These are phyloP conservation scores for Globisporangium emineosum DNA, from an alignment of 352 stramenopile species.

Conservation along the genomic window DNA sequence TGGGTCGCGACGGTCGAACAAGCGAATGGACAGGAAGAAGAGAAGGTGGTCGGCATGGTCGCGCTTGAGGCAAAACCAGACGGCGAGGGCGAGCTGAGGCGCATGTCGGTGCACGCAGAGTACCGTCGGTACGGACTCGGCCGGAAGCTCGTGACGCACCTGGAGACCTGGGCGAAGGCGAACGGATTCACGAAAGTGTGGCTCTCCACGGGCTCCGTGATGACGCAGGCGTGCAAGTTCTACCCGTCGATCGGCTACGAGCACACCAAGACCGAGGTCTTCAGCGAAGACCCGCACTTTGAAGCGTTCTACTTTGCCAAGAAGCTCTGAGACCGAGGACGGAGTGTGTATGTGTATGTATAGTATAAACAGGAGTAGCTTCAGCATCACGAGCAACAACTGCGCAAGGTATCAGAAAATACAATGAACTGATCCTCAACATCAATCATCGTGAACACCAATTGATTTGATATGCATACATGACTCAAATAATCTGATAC, in stretches of 20 bases:
- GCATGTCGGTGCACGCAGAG: slow-evolving; percentile 29
- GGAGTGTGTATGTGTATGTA: no score
- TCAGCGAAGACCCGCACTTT: slow-evolving; percentile 32
- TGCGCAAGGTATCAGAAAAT: no score
- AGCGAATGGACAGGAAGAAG: background rate
- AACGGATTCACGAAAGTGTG: slow-evolving; percentile 23
- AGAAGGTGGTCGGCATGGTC: slow-evolving; percentile 29
- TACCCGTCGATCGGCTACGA: slow-evolving; percentile 32
- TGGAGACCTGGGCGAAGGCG: slow-evolving; percentile 29
- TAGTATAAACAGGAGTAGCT: no score
- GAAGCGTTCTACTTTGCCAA: slow-evolving; percentile 32
- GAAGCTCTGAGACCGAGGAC: slow-evolving; percentile 1
- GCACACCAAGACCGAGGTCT: slow-evolving; percentile 17
- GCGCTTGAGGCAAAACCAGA: slow-evolving; percentile 28
- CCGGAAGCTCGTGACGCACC: slow-evolving; percentile 20
- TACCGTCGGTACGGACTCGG: slow-evolving; percentile 32
- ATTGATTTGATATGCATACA: no score
- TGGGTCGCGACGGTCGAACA: slow-evolving; percentile 23
- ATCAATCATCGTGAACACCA: no score
- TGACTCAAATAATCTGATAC: no score
- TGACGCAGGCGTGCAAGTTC: slow-evolving; percentile 26
- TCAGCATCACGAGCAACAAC: no score
- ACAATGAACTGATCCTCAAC: no score
- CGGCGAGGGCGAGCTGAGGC: slow-evolving; percentile 29
- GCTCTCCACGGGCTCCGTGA: slow-evolving; percentile 27